Evolutionary conservation across 2,329 filamentous ascomycete genomes (phyloP), one percentile per base, ranked within the genome.

Genomic region (Colletotrichum nymphaeae): DNA sequence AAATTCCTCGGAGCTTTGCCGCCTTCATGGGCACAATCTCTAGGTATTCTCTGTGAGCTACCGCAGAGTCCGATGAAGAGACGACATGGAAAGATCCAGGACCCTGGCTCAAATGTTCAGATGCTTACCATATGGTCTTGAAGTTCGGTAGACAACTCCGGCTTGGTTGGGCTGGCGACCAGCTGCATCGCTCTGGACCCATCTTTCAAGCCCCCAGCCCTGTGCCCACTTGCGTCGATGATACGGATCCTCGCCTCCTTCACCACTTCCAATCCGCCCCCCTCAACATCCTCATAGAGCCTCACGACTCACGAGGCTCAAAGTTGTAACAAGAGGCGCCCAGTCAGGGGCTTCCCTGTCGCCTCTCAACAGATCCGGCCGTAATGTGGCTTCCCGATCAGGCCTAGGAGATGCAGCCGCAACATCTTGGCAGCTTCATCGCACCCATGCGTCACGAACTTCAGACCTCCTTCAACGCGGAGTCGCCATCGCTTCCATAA

Each of bases 381-480:
- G 56, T 62, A 9, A 55, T 67, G 22, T 52, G 32, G 55, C 71
- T 66, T 42, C 67, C 60, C 28, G 28, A 66, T 71, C 35, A 52
- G 62, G 67, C 46, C 46, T 52, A 52, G 62, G 60, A 66, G 46
- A 35, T 35, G 62, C 60, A 73, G 49, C 67, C 56, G 71, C 71
- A 73, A 71, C 71, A 57, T 32, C 71, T 73, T 73, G 71, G 71
- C 71, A 73, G 71, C 71, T 73, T 73, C 71, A 73, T 73, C 71
- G 19, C 46, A 24, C 32, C 60, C 67, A 65, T 73, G 67, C 60
- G 60, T 60, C 46, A 59, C 56, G 70, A 65, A 65, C 55, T 53
- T 60, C 28, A 53, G 32, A 52, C 37, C n/a, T n/a, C 58, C 32
- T 49, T 60, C 24, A 11, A 32, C 22, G 22, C 22, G 22, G 63